phyloP scores from a whole-genome alignment of 2,329 filamentous ascomycete genomes.

The Arthrobotrys sinensis region DNA sequence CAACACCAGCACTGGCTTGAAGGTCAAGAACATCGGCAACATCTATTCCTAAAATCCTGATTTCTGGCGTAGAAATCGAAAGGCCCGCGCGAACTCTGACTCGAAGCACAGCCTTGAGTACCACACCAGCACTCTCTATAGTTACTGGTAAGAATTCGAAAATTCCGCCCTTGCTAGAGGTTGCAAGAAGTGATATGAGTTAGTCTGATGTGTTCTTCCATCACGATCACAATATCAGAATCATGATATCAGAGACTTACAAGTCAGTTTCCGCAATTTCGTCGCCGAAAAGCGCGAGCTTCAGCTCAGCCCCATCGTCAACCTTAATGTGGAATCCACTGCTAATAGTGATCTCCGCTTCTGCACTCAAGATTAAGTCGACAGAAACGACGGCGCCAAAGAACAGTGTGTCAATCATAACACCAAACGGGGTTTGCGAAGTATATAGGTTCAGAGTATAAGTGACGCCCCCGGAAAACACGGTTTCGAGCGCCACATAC shows the following conservation, averaged over 20 bases:
- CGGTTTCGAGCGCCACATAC: constrained; percentile 71
- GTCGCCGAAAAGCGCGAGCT: constrained; percentile 71
- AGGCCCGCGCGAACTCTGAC: constrained; percentile 70
- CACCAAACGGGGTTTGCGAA: constrained; percentile 69
- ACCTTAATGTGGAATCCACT: constrained; percentile 73
- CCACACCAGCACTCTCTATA: constrained; percentile 69
- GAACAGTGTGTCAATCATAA: constrained; percentile 67
- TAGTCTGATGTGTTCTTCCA: neutral
- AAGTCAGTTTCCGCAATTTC: constrained; percentile 71
- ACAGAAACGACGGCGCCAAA: constrained; percentile 71
- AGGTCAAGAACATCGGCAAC: constrained; percentile 50
- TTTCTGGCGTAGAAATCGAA: constrained; percentile 65
- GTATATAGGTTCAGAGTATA: constrained; percentile 72
- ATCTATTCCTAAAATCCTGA: constrained; percentile 62
- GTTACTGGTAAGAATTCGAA: constrained; percentile 75
- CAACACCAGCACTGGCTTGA: constrained; percentile 69
- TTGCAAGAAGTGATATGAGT: neutral
- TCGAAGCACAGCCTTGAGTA: constrained; percentile 71
- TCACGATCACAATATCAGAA: neutral
- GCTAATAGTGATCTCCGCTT: constrained; percentile 71
- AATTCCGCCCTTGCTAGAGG: constrained; percentile 70
- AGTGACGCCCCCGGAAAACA: constrained; percentile 68
- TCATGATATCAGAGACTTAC: constrained; percentile 67
- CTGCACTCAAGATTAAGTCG: constrained; percentile 72
- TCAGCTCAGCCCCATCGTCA: constrained; percentile 71